Percentiles rank a stretch among this genome's conserved stretches.
These are phyloP conservation scores for Leptoxyphium fumago DNA, from an alignment of 2,329 filamentous ascomycete genomes.

Conservation along the genomic window DNA sequence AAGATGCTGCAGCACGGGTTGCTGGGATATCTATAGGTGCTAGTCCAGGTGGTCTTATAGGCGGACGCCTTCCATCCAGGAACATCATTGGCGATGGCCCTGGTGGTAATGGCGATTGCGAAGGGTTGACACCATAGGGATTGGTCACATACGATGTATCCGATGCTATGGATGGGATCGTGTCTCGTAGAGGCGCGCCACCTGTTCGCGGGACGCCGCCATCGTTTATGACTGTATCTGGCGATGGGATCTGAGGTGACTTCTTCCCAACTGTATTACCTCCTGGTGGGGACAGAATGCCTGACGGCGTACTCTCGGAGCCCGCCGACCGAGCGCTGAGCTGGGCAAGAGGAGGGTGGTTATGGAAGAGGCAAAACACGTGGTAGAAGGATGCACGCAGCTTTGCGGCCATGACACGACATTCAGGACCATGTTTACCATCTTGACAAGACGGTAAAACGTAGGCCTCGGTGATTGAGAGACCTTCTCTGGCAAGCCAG, in stretches of 20 bases:
- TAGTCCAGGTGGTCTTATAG: slow-evolving; percentile 28
- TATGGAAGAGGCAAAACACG: slow-evolving; percentile 92
- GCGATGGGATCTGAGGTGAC: slow-evolving; percentile 9
- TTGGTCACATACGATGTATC: slow-evolving; percentile 38
- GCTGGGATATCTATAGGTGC: slow-evolving; percentile 15
- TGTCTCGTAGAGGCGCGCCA: slow-evolving; percentile 29
- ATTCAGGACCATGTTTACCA: slow-evolving; percentile 57
- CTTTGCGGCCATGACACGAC: slow-evolving; percentile 83
- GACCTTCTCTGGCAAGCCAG: slow-evolving; percentile 85
- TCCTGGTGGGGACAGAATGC: slow-evolving; percentile 8
- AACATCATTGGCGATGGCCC: slow-evolving; percentile 14
- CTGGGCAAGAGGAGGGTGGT: slow-evolving; percentile 61
- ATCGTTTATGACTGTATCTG: slow-evolving; percentile 7
- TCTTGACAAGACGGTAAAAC: slow-evolving; percentile 61
- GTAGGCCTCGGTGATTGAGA: slow-evolving; percentile 73
- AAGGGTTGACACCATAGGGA: slow-evolving; percentile 27
- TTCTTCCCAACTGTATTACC: slow-evolving; percentile 5
- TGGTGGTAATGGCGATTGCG: slow-evolving; percentile 26
- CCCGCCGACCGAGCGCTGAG: slow-evolving; percentile 22
- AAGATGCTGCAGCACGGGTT: slow-evolving; percentile 41
- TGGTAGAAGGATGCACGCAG: slow-evolving; percentile 89
- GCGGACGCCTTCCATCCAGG: slow-evolving; percentile 15
- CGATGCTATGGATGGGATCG: slow-evolving; percentile 33
- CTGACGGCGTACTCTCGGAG: slow-evolving; percentile 13
- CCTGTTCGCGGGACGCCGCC: slow-evolving; percentile 9